These are phyloP conservation scores for Penicillium aurantiogriseum DNA, from an alignment of 2,329 filamentous ascomycete species.

Conservation along the genomic window DNA sequence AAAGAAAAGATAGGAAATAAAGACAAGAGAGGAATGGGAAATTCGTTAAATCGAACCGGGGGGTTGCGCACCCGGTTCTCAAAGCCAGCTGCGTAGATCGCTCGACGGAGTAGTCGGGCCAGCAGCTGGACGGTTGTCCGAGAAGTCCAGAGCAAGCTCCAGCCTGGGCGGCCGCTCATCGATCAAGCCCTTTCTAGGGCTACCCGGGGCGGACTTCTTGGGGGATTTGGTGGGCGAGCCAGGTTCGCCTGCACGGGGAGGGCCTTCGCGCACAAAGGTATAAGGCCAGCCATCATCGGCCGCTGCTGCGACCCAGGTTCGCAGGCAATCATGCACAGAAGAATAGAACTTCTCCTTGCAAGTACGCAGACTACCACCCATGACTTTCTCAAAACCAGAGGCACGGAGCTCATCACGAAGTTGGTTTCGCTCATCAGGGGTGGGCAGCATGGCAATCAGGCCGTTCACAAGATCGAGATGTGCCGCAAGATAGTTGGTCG, in stretches of 20 bases:
- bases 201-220: conserved; percentile 42
- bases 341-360: conserved; percentile 99
- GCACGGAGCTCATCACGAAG: conserved; percentile 75
- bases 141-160: conserved; percentile 47
- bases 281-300: conserved; percentile 86
- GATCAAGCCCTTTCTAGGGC: conserved; percentile 46
- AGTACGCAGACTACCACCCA: conserved; percentile 78
- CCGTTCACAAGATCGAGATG: conserved; percentile 93
- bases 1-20: conserved; percentile 15
- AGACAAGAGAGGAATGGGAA: conserved; percentile 14
- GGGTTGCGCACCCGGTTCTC: conserved; percentile 12
- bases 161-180: conserved; percentile 59
- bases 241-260: conserved; percentile 39
- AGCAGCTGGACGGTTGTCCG: conserved; percentile 20
- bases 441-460: conserved; percentile 76
- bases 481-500: conserved; percentile 90
- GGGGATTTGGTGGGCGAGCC: conserved; percentile 47
- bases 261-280: conserved; percentile 65
- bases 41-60: conserved; percentile 5
- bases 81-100: conserved; percentile 40
- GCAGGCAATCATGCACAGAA: conserved; percentile 81
- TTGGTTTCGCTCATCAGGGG: conserved; percentile 66
- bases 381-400: conserved; percentile 86
- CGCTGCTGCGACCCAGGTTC: conserved; percentile 86
- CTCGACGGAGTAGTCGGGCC: conserved; percentile 28